Conservation (phyloP, 1,284 basidiomycete genomes). For the Austroboletus sp. region DNA sequence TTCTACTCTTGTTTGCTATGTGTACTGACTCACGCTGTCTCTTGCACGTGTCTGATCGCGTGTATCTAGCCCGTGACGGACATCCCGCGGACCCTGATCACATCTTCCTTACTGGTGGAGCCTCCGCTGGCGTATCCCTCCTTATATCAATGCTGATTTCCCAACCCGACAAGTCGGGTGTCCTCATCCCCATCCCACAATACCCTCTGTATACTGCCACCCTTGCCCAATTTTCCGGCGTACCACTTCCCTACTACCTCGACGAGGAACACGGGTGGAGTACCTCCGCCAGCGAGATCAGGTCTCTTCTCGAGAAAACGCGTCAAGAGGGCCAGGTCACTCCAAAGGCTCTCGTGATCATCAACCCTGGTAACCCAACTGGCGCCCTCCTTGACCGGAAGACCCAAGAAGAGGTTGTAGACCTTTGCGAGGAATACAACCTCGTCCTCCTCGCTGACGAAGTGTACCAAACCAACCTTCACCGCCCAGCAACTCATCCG, state of each 20-base stretch:
- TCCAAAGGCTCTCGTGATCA: constrained; percentile 83
- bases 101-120: constrained; percentile 93
- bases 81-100: constrained; percentile 76
- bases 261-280: constrained; percentile 81
- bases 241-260: constrained; percentile 85
- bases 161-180: constrained; percentile 57
- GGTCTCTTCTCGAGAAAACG: constrained; percentile 63
- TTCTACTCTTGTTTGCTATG: background rate
- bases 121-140: constrained; percentile 86
- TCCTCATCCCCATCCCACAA: constrained; percentile 95
- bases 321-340: constrained; percentile 51
- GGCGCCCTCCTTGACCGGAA: constrained; percentile 70
- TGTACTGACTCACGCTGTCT: constrained; percentile 7
- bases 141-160: constrained; percentile 78
- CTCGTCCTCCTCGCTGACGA: constrained; percentile 90
- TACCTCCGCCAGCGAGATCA: constrained; percentile 69
- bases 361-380: constrained; percentile 95
- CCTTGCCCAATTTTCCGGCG: constrained; percentile 77
- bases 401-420: constrained; percentile 70
- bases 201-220: constrained; percentile 96
- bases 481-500: constrained; percentile 56
- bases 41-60: background rate
- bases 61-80: constrained; percentile 74
- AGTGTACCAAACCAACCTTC: constrained; percentile 91
- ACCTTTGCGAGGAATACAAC: constrained; percentile 77